These are phyloP conservation scores for Aspergillus bertholletiae DNA, from an alignment of 495 filamentous ascomycete genomes.

Conservation along the genomic window DNA sequence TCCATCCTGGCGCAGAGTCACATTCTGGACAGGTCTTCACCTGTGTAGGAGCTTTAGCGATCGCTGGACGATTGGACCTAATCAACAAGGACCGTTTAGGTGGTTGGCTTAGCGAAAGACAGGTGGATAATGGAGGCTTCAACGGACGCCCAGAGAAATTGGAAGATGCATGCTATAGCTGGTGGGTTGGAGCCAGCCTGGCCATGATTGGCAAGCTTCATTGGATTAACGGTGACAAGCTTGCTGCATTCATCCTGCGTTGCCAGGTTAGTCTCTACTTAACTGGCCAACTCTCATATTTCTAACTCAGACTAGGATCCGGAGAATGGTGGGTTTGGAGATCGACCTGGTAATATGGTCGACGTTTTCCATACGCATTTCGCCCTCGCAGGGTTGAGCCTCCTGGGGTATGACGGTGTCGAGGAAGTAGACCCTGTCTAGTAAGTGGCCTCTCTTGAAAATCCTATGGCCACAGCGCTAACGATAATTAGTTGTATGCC, in stretches of 20 bases:
- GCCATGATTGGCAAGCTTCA: slow-evolving; percentile 83
- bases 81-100: slow-evolving; percentile 78
- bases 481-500: slow-evolving; percentile 64
- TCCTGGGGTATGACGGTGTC: slow-evolving; percentile 72
- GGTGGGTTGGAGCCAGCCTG: slow-evolving; percentile 92
- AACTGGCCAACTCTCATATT: not conserved
- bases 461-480: not conserved
- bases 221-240: slow-evolving; percentile 83
- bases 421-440: slow-evolving; percentile 84
- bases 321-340: slow-evolving; percentile 80
- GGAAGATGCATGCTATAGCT: slow-evolving; percentile 96
- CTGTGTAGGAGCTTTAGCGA: slow-evolving; percentile 83
- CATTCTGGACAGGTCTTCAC: slow-evolving; percentile 94
- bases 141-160: slow-evolving; percentile 95
- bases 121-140: slow-evolving; percentile 80
- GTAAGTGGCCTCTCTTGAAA: slow-evolving; percentile 42
- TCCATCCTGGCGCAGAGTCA: slow-evolving; percentile 82
- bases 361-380: slow-evolving; percentile 97
- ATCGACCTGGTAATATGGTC: slow-evolving; percentile 89
- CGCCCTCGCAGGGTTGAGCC: slow-evolving; percentile 81
- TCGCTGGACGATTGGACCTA: slow-evolving; percentile 78
- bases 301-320: slow-evolving; percentile 56
- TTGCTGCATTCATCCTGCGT: slow-evolving; percentile 74
- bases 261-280: slow-evolving; percentile 58
- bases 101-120: slow-evolving; percentile 89